Evolutionary conservation across 1,284 basidiomycete genomes (phyloP), one percentile per base, ranked within the genome.

Genomic region (Cutaneotrichosporon sp.): DNA sequence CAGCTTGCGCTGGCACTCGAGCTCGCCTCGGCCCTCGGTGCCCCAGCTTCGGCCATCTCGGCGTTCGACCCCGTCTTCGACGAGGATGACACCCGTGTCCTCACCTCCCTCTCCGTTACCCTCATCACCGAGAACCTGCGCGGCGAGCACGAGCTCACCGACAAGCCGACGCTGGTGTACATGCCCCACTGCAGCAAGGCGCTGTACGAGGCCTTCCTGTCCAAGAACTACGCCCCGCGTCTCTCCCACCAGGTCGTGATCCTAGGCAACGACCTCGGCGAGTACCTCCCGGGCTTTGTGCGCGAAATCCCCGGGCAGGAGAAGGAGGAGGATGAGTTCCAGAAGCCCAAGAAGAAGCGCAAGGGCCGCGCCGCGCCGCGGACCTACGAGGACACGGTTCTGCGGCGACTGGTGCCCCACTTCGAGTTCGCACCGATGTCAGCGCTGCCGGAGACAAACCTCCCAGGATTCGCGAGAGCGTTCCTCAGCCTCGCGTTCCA

Each of bases 271-370:
- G 75, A 75, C 56, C 64, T 79, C 0, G 65, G 62, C 18, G 75
- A 77, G 18, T 79, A 79, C 38, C 56, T 77, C 2, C 70, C 73
- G 4, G 69, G 66, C 20, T 70, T 69, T 22, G 59, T 64, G 1
- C 53, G 70, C 36, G 45, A 45, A 13, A 24, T 25, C 22, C 33
- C 59, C 2, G 33, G 34, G 5, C 13, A 43, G 11, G 46, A n/a
- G 7, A 36, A 25, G 5, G 46, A 27, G 10, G 68, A 60, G 16
- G 62, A 64, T 7, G 72, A 71, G n/a, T 76, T 76, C 57, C 63
- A 59, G 11, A 78, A 77, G 62, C 66, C 75, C 1, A 76, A 76
- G 62, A 76, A 75, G 70, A 76, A 77, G 59, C 64, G 73, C n/a
- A 71, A 68, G 64, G 68, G 68, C 10, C 69, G 67, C 25, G 65